phyloP scores from a whole-genome alignment of 345 rosid genomes.

The Linum usitatissimum region DNA sequence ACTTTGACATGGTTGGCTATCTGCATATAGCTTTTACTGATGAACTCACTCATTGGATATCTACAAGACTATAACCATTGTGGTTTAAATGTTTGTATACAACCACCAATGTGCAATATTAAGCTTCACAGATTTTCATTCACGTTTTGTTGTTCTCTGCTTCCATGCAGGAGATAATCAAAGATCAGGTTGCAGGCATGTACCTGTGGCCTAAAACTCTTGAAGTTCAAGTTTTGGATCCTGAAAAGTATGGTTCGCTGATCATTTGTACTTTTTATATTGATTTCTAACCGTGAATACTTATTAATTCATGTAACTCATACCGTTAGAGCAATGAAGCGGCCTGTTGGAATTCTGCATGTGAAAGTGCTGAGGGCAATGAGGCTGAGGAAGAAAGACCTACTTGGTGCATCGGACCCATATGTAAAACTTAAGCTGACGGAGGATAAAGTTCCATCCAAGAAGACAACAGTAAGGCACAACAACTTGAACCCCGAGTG shows the following conservation, averaged over 20 bases:
- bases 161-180: constrained; percentile 64
- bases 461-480: constrained; percentile 86
- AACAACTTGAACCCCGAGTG: constrained; percentile 94
- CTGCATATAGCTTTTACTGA: background rate
- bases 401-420: constrained; percentile 95
- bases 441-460: constrained; percentile 68
- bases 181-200: constrained; percentile 92
- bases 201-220: constrained; percentile 92
- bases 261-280: too few species aligned
- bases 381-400: constrained; percentile 77
- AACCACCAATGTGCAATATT: too few species aligned
- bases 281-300: too few species aligned
- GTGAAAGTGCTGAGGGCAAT: constrained; percentile 71
- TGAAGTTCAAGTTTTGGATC: constrained; percentile 61
- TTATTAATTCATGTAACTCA: too few species aligned
- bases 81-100: background rate
- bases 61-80: too few species aligned
- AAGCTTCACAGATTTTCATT: too few species aligned
- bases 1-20: background rate
- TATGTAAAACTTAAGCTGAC: constrained; percentile 81
- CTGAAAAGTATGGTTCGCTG: constrained; percentile 24
- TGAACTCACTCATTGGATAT: background rate
- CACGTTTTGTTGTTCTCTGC: background rate
- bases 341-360: constrained; percentile 79
- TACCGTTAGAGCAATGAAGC: constrained; percentile 54